A percentile compares a stretch with the other conserved stretches of the same genome.
Evolutionary conservation across 2,329 filamentous ascomycete genomes (phyloP).

Genomic region (Alternaria arborescens): DNA sequence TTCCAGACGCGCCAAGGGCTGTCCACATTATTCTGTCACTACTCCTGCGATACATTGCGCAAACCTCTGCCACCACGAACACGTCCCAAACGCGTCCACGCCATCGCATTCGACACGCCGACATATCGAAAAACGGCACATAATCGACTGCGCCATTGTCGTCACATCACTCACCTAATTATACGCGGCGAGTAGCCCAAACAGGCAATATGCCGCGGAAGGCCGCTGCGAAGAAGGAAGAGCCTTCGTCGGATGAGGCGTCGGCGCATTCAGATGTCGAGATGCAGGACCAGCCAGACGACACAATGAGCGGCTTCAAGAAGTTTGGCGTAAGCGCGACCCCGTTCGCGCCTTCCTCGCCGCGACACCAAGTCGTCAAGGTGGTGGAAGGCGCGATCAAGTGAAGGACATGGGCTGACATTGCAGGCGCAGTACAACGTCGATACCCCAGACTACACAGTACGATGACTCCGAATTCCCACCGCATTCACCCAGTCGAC

Average conservation of each 20-base stretch:
- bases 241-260: slow-evolving; percentile 48
- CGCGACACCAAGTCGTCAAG: background rate
- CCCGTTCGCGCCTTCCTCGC: slow-evolving; percentile 14
- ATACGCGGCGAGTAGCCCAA: slow-evolving; percentile 43
- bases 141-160: background rate
- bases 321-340: slow-evolving; percentile 45
- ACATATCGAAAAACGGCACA: background rate
- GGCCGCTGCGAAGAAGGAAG: slow-evolving; percentile 47
- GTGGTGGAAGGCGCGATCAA: slow-evolving; percentile 8
- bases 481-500: slow-evolving; percentile 3
- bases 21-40: slow-evolving; percentile 17
- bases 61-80: slow-evolving; percentile 2
- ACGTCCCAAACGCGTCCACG: slow-evolving; percentile 12
- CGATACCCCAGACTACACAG: slow-evolving; percentile 70
- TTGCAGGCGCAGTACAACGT: slow-evolving; percentile 55
- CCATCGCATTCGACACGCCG: background rate
- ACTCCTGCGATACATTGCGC: slow-evolving; percentile 9
- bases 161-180: slow-evolving; percentile 8
- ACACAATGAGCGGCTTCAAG: slow-evolving; percentile 44
- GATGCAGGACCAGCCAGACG: slow-evolving; percentile 48
- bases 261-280: slow-evolving; percentile 51
- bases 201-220: slow-evolving; percentile 53
- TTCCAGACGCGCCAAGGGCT: slow-evolving; percentile 15
- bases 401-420: slow-evolving; percentile 35
- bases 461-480: slow-evolving; percentile 38